phyloP scores from a whole-genome alignment of 2,329 filamentous ascomycete species.

The Hymenoscyphus fraxineus region DNA sequence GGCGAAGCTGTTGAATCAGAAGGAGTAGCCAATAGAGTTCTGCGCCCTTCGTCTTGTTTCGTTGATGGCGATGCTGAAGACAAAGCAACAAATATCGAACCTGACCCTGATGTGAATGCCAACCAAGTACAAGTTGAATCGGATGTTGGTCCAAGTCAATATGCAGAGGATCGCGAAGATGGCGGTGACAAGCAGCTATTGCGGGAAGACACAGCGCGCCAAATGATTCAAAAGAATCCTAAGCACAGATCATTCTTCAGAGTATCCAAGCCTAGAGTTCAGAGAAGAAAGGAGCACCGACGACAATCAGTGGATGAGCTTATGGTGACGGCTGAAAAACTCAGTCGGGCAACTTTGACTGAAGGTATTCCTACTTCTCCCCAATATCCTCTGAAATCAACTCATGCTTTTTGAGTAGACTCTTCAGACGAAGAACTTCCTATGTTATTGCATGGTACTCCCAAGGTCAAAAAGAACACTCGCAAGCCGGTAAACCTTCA shows the following conservation, averaged over 20 bases:
- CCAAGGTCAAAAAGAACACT: neutral
- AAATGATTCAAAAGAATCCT: neutral
- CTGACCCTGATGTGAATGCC: neutral
- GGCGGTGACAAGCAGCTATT: neutral
- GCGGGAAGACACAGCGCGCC: neutral
- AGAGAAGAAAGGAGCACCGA: conserved; percentile 15
- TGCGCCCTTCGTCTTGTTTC: neutral
- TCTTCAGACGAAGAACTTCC: neutral
- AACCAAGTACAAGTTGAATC: neutral
- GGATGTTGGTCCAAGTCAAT: neutral
- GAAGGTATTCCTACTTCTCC: neutral
- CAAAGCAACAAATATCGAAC: neutral
- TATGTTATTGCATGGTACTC: no score
- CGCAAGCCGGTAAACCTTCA: neutral
- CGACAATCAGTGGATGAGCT: conserved; percentile 24
- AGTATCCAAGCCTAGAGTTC: conserved; percentile 6
- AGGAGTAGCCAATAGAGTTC: neutral
- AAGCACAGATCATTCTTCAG: neutral
- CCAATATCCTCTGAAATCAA: neutral
- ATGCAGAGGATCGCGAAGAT: neutral
- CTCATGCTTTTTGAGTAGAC: neutral
- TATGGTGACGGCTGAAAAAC: conserved; percentile 16
- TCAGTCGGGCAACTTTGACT: neutral
- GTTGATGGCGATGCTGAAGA: neutral
- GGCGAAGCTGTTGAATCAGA: neutral